Conservation (phyloP, 2,329 filamentous ascomycete genomes). For the Ophiostoma populinum region DNA sequence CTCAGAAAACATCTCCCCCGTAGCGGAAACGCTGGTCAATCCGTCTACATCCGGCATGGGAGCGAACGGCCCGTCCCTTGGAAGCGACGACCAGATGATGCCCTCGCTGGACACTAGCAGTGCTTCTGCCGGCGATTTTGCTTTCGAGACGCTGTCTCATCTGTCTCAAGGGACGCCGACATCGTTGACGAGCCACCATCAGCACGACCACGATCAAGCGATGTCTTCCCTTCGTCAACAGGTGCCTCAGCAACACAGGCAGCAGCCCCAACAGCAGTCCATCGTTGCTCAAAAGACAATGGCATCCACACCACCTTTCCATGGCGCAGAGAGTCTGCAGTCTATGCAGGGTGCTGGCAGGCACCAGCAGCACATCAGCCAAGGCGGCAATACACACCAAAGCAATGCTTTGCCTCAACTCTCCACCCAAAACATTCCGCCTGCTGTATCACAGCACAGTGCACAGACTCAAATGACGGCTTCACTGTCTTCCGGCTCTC, state of each 20-base stretch:
- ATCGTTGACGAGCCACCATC: conserved; percentile 10
- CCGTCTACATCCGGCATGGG: background rate
- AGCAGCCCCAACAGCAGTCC: conserved; percentile 5
- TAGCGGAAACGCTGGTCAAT: conserved; percentile 1
- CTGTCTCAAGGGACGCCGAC: conserved; percentile 9
- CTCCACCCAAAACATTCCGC: conserved; percentile 11
- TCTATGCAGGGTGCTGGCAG: conserved; percentile 1
- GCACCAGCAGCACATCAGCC: conserved; percentile 6
- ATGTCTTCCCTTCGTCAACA: conserved; percentile 8
- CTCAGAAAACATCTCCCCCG: conserved; percentile 6
- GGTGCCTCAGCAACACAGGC: conserved; percentile 2
- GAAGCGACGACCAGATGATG: conserved; percentile 5
- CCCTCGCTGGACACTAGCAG: conserved; percentile 5
- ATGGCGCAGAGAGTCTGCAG: conserved; percentile 8
- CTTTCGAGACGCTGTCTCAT: conserved; percentile 10
- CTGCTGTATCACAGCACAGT: conserved; percentile 10
- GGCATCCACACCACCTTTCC: conserved; percentile 7
- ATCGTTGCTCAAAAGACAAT: conserved; percentile 9
- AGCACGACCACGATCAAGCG: conserved; percentile 7
- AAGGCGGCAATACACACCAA: conserved; percentile 9
- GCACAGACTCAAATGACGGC: conserved; percentile 11
- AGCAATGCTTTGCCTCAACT: conserved; percentile 8
- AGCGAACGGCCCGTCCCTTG: background rate
- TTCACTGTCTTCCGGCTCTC: conserved; percentile 5
- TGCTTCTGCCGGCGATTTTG: conserved; percentile 3